Conservation (phyloP, 2,329 filamentous ascomycete species). For the Neonectria punicea region DNA sequence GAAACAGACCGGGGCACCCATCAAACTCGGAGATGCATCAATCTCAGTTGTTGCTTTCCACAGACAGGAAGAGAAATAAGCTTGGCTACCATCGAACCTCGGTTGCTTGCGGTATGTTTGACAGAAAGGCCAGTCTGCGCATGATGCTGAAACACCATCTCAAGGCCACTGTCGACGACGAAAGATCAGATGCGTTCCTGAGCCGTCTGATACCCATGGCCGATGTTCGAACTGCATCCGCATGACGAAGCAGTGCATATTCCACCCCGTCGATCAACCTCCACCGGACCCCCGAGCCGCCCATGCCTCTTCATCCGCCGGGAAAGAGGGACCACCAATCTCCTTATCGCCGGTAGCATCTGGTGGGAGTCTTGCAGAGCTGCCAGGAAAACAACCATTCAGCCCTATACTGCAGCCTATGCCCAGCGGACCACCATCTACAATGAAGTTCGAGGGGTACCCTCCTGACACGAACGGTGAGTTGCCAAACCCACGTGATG, state of each 20-base stretch:
- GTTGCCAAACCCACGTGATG: slow-evolving; percentile 42
- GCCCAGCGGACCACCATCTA: slow-evolving; percentile 57
- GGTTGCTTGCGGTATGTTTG: slow-evolving; percentile 87
- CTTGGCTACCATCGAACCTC: slow-evolving; percentile 95
- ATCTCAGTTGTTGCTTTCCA: slow-evolving; percentile 47
- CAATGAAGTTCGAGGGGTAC: slow-evolving; percentile 54
- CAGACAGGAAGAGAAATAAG: slow-evolving; percentile 80
- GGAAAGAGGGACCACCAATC: slow-evolving; percentile 55
- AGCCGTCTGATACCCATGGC: slow-evolving; percentile 75
- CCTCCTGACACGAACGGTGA: slow-evolving; percentile 56
- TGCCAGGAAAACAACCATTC: slow-evolving; percentile 54
- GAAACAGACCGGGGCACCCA: slow-evolving; percentile 55
- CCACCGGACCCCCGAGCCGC: slow-evolving; percentile 60
- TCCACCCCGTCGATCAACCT: slow-evolving; percentile 86
- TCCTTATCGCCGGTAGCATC: slow-evolving; percentile 61
- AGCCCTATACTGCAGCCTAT: slow-evolving; percentile 57
- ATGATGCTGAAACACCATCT: slow-evolving; percentile 13
- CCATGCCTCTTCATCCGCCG: slow-evolving; percentile 51
- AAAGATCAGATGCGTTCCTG: slow-evolving; percentile 90
- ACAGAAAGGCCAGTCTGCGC: not conserved
- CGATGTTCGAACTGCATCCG: slow-evolving; percentile 94
- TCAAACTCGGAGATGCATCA: slow-evolving; percentile 46
- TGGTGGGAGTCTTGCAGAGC: slow-evolving; percentile 54
- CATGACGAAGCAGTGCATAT: slow-evolving; percentile 93
- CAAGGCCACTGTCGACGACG: slow-evolving; percentile 89